phyloP scores from a whole-genome alignment of 352 stramenopile genomes.

The Phytophthora megakarya region DNA sequence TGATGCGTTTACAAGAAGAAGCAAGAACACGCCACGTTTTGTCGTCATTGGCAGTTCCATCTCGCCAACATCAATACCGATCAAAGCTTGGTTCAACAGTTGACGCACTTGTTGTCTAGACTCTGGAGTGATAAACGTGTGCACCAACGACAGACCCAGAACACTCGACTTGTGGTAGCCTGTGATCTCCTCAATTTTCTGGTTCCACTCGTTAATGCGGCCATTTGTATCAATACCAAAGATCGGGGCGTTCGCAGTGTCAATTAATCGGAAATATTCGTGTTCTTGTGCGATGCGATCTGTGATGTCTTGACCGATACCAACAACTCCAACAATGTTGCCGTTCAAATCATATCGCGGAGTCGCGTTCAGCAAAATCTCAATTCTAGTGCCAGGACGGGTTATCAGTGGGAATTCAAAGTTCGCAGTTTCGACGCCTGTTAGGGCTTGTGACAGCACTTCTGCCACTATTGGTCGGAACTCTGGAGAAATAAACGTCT shows the following conservation, averaged over 20 bases:
- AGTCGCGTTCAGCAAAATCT: slow-evolving; percentile 62
- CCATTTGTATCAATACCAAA: slow-evolving; percentile 81
- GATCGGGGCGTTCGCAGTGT: slow-evolving; percentile 81
- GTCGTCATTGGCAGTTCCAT: slow-evolving; percentile 86
- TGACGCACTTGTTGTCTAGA: slow-evolving; percentile 62
- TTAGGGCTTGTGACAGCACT: slow-evolving; percentile 68
- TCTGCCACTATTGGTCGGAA: slow-evolving; percentile 68
- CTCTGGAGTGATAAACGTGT: slow-evolving; percentile 78
- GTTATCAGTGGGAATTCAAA: slow-evolving; percentile 82
- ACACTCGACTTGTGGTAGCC: slow-evolving; percentile 77
- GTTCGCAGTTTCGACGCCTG: slow-evolving; percentile 51
- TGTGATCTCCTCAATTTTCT: slow-evolving; percentile 84
- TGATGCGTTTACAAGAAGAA: slow-evolving; percentile 81
- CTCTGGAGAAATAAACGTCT: slow-evolving; percentile 84
- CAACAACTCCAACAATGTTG: slow-evolving; percentile 65
- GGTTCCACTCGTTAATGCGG: slow-evolving; percentile 56
- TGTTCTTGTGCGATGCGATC: slow-evolving; percentile 86
- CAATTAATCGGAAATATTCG: slow-evolving; percentile 77
- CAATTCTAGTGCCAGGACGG: slow-evolving; percentile 64
- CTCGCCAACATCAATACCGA: slow-evolving; percentile 79
- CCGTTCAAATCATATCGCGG: slow-evolving; percentile 63
- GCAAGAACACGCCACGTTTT: slow-evolving; percentile 63
- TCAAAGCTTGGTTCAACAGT: slow-evolving; percentile 73
- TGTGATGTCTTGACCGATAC: slow-evolving; percentile 45
- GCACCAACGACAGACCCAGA: slow-evolving; percentile 70